Evolutionary conservation across 2,329 filamentous ascomycete species (phyloP), one percentile per base, ranked within the genome.

Genomic region (Diaporthe amygdali): DNA sequence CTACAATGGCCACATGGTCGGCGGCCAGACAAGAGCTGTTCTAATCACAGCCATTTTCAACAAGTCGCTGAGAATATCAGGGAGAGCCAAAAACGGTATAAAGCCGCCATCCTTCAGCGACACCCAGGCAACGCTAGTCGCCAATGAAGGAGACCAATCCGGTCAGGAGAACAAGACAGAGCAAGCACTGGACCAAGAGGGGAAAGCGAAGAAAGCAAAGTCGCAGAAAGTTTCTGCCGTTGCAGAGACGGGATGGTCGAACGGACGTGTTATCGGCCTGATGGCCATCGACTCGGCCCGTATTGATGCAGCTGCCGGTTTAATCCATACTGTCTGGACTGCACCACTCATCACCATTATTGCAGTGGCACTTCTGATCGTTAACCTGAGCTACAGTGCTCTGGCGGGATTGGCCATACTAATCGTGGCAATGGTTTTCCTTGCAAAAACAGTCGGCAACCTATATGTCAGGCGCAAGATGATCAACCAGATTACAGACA

Each of bases 251-350:
- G 96, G 96, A 30, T 98, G 96, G 96, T 91, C 92, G 69, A 98
- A 98, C 77, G 96, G 96, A 30, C 91, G 94, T 73, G 94, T 98
- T 66, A 91, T 96, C 78, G 97, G 97, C 76, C 79, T 98, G 76
- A 98, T 98, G 95, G 96, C 94, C 73, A 94, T 96, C 51, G 96
- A 98, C 79, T 96, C 95, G 0, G 97, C 97, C 81, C 94, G 96
- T 75, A 87, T 98, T 71, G 95, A 98, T 76, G 93, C 95, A 78
- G 95, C 95, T 1, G 94, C 89, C 41, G 94, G 94, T 51, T 88
- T 98, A 80, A 96, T 98, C 81, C 96, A 98, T 80, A 89, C 98
- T 83, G 85, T 93, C 25, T 98, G 96, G 96, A 94, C 94, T 1
- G 90, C 94, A 0, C 95, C 96, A 0, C 84, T 98, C 51, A 87